phyloP scores from a whole-genome alignment of 1,139 yeast species.

The Scheffersomyces parashehatae region DNA sequence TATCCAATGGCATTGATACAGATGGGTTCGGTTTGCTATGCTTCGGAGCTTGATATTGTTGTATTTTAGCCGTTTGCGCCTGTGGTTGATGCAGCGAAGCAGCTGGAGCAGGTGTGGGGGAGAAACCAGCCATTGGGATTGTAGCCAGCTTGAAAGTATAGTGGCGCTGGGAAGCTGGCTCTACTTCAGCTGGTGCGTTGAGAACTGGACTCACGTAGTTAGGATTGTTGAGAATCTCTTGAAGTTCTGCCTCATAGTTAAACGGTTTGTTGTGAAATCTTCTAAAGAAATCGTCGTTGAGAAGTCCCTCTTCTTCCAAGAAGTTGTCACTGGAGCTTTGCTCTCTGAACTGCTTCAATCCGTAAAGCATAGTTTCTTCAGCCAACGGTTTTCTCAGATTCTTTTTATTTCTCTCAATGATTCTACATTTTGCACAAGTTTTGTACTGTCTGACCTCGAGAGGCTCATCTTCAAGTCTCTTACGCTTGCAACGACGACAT shows the following conservation, averaged over 20 bases:
- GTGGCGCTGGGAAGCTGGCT: slow-evolving; percentile 2
- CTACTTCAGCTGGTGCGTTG: slow-evolving; percentile 1
- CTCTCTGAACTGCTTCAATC: slow-evolving; percentile 49
- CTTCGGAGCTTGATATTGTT: slow-evolving; percentile 9
- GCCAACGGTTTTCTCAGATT: slow-evolving; percentile 49
- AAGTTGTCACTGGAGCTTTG: slow-evolving; percentile 41
- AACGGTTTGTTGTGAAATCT: slow-evolving; percentile 17
- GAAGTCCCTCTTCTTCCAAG: slow-evolving; percentile 38
- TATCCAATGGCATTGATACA: background rate
- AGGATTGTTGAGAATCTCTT: slow-evolving; percentile 15
- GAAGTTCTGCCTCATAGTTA: slow-evolving; percentile 16
- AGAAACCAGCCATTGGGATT: slow-evolving; percentile 5
- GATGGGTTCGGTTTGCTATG: background rate
- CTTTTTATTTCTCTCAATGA: slow-evolving; percentile 53
- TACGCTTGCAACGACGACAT: slow-evolving; percentile 62
- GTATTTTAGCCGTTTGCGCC: slow-evolving; percentile 4
- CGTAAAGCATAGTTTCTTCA: slow-evolving; percentile 51
- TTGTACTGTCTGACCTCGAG: slow-evolving; percentile 58
- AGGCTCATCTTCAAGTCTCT: slow-evolving; percentile 61
- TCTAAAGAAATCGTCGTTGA: slow-evolving; percentile 16
- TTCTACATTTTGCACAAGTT: slow-evolving; percentile 62
- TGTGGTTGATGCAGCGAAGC: slow-evolving; percentile 8
- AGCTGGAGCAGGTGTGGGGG: slow-evolving; percentile 8
- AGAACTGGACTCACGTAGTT: slow-evolving; percentile 13
- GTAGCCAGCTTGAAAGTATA: slow-evolving; percentile 3